Percentiles rank a stretch among this genome's conserved stretches.
Conservation (phyloP, 495 filamentous ascomycete genomes). For the Trichoderma virens region DNA sequence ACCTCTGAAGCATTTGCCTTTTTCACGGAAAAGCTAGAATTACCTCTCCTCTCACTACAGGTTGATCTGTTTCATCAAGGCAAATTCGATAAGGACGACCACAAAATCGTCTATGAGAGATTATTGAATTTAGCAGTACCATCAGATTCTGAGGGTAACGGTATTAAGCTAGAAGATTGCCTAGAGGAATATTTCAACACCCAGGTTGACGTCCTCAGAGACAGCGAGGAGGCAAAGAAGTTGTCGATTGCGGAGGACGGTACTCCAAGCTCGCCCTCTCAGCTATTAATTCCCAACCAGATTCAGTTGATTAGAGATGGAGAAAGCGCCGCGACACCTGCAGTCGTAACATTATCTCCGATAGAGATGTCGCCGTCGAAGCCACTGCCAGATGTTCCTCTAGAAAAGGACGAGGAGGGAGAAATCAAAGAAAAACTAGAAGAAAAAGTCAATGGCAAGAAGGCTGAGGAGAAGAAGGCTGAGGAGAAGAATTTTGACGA, state of each 20-base stretch:
- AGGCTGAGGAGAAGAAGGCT: too few relatives aligned
- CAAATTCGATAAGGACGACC: constrained; percentile 75
- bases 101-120: constrained; percentile 88
- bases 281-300: constrained; percentile 15
- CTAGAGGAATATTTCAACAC: constrained; percentile 94
- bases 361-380: background rate
- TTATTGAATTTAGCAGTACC: constrained; percentile 87
- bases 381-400: background rate
- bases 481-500: too few relatives aligned
- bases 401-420: background rate
- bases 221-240: constrained; percentile 52
- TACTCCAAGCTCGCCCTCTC: background rate
- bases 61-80: constrained; percentile 93
- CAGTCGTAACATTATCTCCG: background rate
- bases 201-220: constrained; percentile 77
- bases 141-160: constrained; percentile 49
- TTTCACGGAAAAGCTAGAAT: constrained; percentile 78
- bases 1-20: constrained; percentile 92
- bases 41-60: constrained; percentile 84
- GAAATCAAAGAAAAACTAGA: background rate
- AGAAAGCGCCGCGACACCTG: constrained; percentile 13
- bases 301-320: constrained; percentile 32
- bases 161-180: constrained; percentile 77
- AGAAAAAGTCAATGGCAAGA: too few relatives aligned
- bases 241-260: background rate